Base-by-base conservation (phyloP, 2,329 filamentous ascomycete genomes). In the Trichoderma arundinaceum region DNA sequence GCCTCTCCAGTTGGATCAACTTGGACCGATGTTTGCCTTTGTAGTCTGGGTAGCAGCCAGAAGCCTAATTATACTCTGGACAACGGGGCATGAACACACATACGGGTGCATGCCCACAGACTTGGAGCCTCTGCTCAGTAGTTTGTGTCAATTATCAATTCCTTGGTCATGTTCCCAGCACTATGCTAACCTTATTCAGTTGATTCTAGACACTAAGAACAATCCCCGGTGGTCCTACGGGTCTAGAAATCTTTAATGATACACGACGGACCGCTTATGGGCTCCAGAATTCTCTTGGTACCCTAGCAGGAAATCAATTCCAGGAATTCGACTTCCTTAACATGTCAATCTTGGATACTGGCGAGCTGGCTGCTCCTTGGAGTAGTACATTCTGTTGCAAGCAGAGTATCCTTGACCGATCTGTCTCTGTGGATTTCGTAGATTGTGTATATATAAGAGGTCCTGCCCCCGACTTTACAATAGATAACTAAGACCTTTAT, bases 211-310 rank as follows among this genome's bases (percentile, higher is more conserved):
- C 33, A 38, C 49, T 9, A 52, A 52, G 15, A 52, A 38, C 15
- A 35, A 38, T 35, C n/a, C 49, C 32, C 1, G 49, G 49, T 12
- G 28, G 49, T 0, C 49, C 28, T 6, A 38, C 28, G 13, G 49
- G 49, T n/a, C 12, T 52, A 33, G 49, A 52, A 52, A 35, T 52
- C 49, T 52, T 38, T n/a, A 52, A 52, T 2, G 49, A 52, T 7
- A 35, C 49, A n/a, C 10, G 28, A 9, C 32, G 49, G 15, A 35
- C 49, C 15, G 32, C 28, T 52, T 52, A 52, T 12, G 49, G 49
- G 32, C 32, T 52, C 9, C 49, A 52, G 5, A 52, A 52, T n/a
- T 32, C 28, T 32, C 49, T 38, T 1, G n/a, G 49, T 17, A 12
- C n/a, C 12, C 12, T 52, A 52, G 49, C 49, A 10, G 49, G 32